phyloP scores from a whole-genome alignment of 2,329 filamentous ascomycete genomes.

The Fusarium haematococcum region DNA sequence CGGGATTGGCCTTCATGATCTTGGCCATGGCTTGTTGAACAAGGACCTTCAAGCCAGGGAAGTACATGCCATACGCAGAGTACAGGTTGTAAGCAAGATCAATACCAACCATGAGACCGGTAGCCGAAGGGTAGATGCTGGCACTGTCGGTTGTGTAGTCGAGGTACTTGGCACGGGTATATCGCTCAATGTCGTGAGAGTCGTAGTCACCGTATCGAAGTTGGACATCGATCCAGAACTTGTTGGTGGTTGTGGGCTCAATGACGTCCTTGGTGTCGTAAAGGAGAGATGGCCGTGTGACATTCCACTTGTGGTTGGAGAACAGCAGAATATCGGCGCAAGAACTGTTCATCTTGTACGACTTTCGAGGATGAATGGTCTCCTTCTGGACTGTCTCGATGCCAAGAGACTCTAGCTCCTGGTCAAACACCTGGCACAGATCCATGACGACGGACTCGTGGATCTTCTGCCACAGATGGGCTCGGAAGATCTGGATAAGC shows the following conservation, averaged over 20 bases:
- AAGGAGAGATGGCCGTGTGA: constrained; percentile 90
- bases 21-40: constrained; percentile 99
- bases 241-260: constrained; percentile 94
- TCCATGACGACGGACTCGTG: constrained; percentile 99
- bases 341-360: constrained; percentile 99
- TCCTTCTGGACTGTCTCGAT: constrained; percentile 99
- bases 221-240: constrained; percentile 99
- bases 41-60: constrained; percentile 94
- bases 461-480: constrained; percentile 99
- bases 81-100: constrained; percentile 98
- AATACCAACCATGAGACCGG: constrained; percentile 96
- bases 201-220: constrained; percentile 98
- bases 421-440: constrained; percentile 97
- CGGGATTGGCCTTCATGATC: constrained; percentile 99
- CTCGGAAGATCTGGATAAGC: constrained; percentile 98
- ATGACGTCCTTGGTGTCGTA: constrained; percentile 98
- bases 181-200: constrained; percentile 98
- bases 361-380: constrained; percentile 98
- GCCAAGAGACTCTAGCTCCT: constrained; percentile 93
- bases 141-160: constrained; percentile 99
- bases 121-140: constrained; percentile 97
- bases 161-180: constrained; percentile 96
- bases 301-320: constrained; percentile 98
- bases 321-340: constrained; percentile 98
- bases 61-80: constrained; percentile 98